Percentiles rank a stretch among this genome's conserved stretches.
Conservation (phyloP, 2,329 filamentous ascomycete species). For the Hypoxylon sp. region DNA sequence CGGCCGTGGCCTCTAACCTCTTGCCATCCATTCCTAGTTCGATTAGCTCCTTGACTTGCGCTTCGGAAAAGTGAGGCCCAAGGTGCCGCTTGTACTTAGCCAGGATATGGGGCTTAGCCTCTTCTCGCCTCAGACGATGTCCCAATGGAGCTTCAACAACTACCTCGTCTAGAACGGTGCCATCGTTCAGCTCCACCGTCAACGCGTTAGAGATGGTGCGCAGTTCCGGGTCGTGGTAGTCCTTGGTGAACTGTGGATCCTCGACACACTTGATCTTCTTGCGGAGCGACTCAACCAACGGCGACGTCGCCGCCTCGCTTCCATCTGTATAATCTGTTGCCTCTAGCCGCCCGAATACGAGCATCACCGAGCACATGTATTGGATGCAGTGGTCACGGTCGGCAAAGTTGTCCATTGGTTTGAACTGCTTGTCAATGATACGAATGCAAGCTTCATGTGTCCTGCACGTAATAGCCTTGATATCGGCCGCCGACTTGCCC, state of each 20-base stretch:
- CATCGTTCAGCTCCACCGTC: conserved; percentile 94
- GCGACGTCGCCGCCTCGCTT: conserved; percentile 90
- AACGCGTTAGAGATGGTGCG: conserved; percentile 98
- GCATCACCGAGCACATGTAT: conserved; percentile 98
- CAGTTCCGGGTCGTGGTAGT: conserved; percentile 95
- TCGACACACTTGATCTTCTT: conserved; percentile 97
- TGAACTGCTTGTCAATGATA: conserved; percentile 99
- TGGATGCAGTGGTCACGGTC: conserved; percentile 99
- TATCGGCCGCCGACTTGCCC: conserved; percentile 94
- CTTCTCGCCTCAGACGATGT: conserved; percentile 90
- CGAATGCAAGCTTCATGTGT: conserved; percentile 98
- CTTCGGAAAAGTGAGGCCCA: conserved; percentile 82
- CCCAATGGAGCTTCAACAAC: conserved; percentile 95
- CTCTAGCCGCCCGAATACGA: conserved; percentile 93
- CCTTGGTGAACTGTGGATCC: conserved; percentile 92
- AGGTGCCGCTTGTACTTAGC: conserved; percentile 96
- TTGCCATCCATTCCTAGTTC: conserved; percentile 82
- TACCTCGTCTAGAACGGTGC: conserved; percentile 90
- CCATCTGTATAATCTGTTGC: conserved; percentile 95
- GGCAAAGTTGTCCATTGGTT: conserved; percentile 99
- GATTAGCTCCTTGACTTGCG: conserved; percentile 85
- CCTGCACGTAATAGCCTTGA: conserved; percentile 92
- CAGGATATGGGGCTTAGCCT: conserved; percentile 97
- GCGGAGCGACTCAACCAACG: conserved; percentile 90
- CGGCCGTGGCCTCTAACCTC: conserved; percentile 82